Evolutionary conservation across 169 alveolate species (phyloP).

Genomic region (Theileria equi): DNA sequence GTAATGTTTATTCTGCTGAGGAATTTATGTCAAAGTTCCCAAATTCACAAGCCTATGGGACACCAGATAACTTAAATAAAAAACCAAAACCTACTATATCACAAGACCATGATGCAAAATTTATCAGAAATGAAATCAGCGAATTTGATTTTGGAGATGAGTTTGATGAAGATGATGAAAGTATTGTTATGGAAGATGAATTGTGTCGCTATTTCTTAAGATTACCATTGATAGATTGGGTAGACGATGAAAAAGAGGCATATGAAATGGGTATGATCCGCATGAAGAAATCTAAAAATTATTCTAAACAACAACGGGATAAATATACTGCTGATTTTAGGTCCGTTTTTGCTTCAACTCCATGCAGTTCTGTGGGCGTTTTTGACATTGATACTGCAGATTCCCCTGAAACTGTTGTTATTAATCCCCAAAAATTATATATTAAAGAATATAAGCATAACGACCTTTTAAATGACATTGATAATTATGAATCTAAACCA

Average conservation of each 20-base stretch:
- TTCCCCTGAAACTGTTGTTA: conserved; percentile 4
- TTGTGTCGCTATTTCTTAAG: conserved; percentile 44
- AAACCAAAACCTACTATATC: neutral
- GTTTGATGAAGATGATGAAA: conserved; percentile 1
- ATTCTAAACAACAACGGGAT: neutral
- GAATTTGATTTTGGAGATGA: conserved; percentile 3
- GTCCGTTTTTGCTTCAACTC: conserved; percentile 5
- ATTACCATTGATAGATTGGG: conserved; percentile 47
- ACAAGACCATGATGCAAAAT: neutral
- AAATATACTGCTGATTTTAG: conserved; percentile 11
- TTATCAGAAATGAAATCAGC: neutral
- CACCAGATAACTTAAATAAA: neutral
- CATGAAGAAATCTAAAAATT: neutral
- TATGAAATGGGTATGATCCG: neutral
- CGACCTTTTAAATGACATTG: conserved; percentile 58
- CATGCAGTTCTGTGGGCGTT: neutral
- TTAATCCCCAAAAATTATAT: conserved; percentile 8
- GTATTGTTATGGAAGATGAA: conserved; percentile 41
- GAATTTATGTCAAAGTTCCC: neutral
- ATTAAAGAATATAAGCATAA: conserved; percentile 54
- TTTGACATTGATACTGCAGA: neutral
- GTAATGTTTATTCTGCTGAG: neutral
- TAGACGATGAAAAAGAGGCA: conserved; percentile 36
- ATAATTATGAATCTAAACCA: conserved; percentile 39
- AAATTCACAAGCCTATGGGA: too few species aligned